A percentile compares a stretch with the other conserved stretches of the same genome.
phyloP scores from a whole-genome alignment of 441 rosid species.

The Corymbia citriodora region DNA sequence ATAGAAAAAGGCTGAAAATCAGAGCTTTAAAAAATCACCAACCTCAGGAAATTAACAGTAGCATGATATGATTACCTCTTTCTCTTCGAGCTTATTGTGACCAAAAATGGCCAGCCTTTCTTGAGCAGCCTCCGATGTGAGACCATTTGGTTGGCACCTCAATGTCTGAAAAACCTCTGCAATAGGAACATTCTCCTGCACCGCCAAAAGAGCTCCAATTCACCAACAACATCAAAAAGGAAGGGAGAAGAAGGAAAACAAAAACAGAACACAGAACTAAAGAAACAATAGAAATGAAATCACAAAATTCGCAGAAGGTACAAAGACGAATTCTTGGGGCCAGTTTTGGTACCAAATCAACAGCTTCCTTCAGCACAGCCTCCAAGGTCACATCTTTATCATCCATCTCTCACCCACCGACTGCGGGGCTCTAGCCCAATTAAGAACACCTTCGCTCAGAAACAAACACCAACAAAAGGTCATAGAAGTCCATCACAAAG shows the following conservation, averaged over 20 bases:
- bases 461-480: neutral
- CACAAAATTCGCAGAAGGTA: neutral
- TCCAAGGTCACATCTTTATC: slow-evolving; percentile 35
- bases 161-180: slow-evolving; percentile 44
- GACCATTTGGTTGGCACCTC: slow-evolving; percentile 33
- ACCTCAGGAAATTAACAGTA: neutral
- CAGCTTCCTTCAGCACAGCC: slow-evolving; percentile 53
- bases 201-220: slow-evolving; percentile 1
- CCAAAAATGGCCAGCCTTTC: slow-evolving; percentile 38
- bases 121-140: slow-evolving; percentile 36
- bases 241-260: neutral
- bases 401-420: slow-evolving; percentile 21
- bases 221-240: slow-evolving; percentile 3
- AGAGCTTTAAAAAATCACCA: neutral
- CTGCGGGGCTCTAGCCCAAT: neutral
- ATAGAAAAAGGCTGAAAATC: neutral
- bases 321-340: neutral
- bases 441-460: neutral
- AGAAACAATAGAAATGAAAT: neutral
- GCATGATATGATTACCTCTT: slow-evolving; percentile 13
- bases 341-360: slow-evolving; percentile 41
- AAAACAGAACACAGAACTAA: neutral
- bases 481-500: neutral
- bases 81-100: slow-evolving; percentile 41
- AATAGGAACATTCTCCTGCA: slow-evolving; percentile 36